Percentiles rank a stretch among this genome's conserved stretches.
Evolutionary conservation across 176 grass and related monocot species (phyloP).

Genomic region (Bonia amplexicaulis): DNA sequence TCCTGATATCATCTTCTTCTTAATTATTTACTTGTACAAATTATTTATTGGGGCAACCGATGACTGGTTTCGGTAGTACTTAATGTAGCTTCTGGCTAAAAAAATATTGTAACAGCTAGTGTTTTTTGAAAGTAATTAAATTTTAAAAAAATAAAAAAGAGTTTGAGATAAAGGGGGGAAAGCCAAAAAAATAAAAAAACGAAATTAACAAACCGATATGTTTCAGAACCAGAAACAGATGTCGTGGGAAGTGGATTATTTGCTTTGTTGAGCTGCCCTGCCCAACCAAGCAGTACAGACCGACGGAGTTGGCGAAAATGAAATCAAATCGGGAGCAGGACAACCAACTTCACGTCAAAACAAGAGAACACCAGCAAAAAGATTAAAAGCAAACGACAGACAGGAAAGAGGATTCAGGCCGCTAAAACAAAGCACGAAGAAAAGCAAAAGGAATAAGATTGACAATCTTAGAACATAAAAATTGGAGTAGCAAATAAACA

Average conservation of each 20-base stretch:
- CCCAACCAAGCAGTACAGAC: neutral
- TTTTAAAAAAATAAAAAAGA: no score
- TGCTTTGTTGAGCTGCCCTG: neutral
- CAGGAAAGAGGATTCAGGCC: neutral
- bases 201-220: no score
- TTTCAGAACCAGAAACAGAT: no score
- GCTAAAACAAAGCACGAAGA: neutral
- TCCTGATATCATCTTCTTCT: neutral
- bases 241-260: no score
- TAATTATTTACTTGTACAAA: neutral
- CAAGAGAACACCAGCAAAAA: neutral
- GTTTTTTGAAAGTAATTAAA: no score
- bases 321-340: neutral
- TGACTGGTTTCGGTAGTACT: no score
- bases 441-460: neutral
- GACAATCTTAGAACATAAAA: neutral
- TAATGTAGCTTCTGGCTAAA: no score
- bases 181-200: no score
- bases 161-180: no score
- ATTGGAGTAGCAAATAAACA: neutral
- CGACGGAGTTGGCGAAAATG: neutral
- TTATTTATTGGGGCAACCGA: neutral
- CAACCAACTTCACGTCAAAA: conserved; percentile 7
- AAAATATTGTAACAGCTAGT: no score
- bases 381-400: neutral